Evolutionary conservation across 805 yeast genomes (phyloP), one percentile per base, ranked within the genome.

Genomic region (Candida nitratophila): DNA sequence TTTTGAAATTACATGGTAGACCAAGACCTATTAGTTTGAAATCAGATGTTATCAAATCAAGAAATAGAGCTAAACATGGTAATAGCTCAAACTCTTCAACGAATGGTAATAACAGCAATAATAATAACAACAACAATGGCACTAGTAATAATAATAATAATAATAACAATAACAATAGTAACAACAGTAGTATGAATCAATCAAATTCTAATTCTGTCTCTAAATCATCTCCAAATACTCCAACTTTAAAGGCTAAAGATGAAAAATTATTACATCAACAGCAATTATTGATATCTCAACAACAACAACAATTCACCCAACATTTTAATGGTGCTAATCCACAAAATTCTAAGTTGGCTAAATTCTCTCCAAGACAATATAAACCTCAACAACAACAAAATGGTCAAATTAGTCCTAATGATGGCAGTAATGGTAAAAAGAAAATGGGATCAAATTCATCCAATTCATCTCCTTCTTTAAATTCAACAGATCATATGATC

Each of bases 21-120:
- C 87, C 96, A 33, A 74, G 98, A 55, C 97, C 98, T 6, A 89
- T 89, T 44, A 80, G 89, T 21, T 70, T 90, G 56, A 90, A 90
- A 62, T 87, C 96, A 11, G 96, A 90, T 66, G 89, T 90, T 26
- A 90, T 90, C 61, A 88, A 89, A 66, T 82, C 93, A 37, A 75
- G 98, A 59, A 90, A 90, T 60, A 76, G 98, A 56, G 83, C 85
- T 56, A 82, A 83, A 55, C 83, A 79, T 43, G 43, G 40, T 24
- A 42, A 54, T 17, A 53, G 48, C 8, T n/a, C n/a, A 37, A 36
- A 38, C 14, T n/a, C n/a, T n/a, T n/a, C n/a, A n/a, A 26, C 11
- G n/a, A 7, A 9, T 15, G 24, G 22, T 21, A 26, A 11, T 16
- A 37, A 17, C 12, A 8, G 5, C 24, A 34, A 17, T 34, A 14